phyloP scores from a whole-genome alignment of 2,329 filamentous ascomycete genomes.

The Tolypocladium tropicale region DNA sequence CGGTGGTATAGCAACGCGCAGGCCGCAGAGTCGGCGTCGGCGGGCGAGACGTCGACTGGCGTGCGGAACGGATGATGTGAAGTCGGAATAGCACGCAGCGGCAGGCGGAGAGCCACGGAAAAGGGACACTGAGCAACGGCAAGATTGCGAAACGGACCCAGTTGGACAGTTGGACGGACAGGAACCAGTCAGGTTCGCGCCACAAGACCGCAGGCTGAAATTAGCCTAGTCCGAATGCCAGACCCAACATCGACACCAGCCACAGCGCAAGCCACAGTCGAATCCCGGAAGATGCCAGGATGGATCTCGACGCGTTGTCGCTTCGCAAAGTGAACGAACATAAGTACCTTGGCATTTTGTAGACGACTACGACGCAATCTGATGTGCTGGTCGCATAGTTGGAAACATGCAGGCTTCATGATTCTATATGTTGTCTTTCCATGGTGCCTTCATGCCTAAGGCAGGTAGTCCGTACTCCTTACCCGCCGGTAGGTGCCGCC shows the following conservation, averaged over 20 bases:
- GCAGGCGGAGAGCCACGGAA: not conserved
- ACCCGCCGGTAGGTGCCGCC: no score
- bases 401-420: not conserved
- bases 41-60: not conserved
- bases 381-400: not conserved
- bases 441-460: not conserved
- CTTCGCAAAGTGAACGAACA: no score
- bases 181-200: not conserved
- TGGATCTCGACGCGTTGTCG: no score
- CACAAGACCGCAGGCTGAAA: not conserved
- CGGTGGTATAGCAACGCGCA: conserved; percentile 1
- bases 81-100: not conserved
- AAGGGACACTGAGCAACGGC: not conserved
- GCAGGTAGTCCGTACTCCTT: no score
- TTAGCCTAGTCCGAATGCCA: not conserved
- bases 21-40: not conserved
- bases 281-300: not conserved
- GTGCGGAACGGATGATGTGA: not conserved
- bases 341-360: no score
- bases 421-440: not conserved
- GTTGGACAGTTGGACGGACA: not conserved
- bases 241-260: not conserved
- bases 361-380: not conserved
- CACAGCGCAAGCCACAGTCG: not conserved
- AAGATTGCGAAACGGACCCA: not conserved